Base-by-base conservation (phyloP, 768 basidiomycete species). In the Artomyces pyxidatus region DNA sequence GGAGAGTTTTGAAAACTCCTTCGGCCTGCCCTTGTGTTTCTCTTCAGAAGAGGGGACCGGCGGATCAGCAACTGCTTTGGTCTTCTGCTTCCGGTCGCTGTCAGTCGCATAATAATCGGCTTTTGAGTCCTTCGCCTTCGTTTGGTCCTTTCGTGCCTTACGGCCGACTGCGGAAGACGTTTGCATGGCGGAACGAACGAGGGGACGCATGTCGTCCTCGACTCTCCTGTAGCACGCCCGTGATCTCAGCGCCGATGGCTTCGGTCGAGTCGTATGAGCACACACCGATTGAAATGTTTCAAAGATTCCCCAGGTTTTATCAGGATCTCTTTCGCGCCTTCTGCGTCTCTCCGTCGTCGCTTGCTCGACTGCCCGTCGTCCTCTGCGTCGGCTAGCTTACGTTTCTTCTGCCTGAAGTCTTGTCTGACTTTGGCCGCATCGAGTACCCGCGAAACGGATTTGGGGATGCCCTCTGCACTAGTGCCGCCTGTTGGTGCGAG, bases 231-330 rank as follows among this genome's bases (percentile, higher is more conserved):
- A 41, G 14, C 14, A 50, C 23, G n/a, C 27, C 9, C 10, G 17
- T 6, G 4, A 6, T 28, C 4, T 27, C 6, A 9, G 25, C 7
- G 9, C 29, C 29, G n/a, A 6, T 27, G 26, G 6, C 28, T 21
- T 37, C n/a, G n/a, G 17, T 17, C 21, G n/a, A 41, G 16, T 21
- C 9, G 23, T 16, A 12, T 22, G 14, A 21, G 19, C 11, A 63
- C 77, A 45, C 56, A 87, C 87, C 78, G 71, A 62, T 88, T 84
- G 63, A 88, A 90, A 66, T 87, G 82, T 47, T 76, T 72, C 45
- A 89, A 72, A 0, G 85, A 81, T 63, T 90, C 88, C 38, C 82
- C 79, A 0, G 78, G 77, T 49, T 74, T 70, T 25, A 86, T 87
- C 40, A 58, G 68, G 35, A 82, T 59, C 37, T 6, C 26, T 42